These are phyloP conservation scores for Penicillium sclerotiorum DNA, from an alignment of 2,329 filamentous ascomycete genomes.

Conservation along the genomic window DNA sequence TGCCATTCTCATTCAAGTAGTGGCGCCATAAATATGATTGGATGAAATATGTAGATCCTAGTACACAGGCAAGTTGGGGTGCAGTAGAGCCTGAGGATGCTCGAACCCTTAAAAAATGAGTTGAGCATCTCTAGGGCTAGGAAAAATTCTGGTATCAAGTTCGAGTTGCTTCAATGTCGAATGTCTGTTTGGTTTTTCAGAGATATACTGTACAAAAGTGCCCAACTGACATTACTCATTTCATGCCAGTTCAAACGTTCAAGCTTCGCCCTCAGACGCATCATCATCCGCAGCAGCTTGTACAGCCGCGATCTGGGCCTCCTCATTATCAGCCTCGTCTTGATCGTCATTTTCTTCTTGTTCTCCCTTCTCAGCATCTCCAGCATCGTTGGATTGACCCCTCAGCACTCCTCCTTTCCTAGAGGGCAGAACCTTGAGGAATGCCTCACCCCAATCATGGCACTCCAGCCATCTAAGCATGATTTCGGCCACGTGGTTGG, in stretches of 20 bases:
- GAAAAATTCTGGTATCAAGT: no score
- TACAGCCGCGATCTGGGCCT: conserved; percentile 4
- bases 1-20: no score
- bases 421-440: conserved; percentile 84
- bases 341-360: conserved; percentile 30
- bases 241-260: no score
- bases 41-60: no score
- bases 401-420: conserved; percentile 79
- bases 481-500: conserved; percentile 96
- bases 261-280: background rate
- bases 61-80: no score
- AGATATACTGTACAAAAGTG: background rate
- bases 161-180: no score
- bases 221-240: no score
- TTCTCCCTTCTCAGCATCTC: conserved; percentile 12
- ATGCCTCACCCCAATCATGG: conserved; percentile 89
- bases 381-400: conserved; percentile 22
- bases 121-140: no score
- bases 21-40: no score
- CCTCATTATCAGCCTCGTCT: conserved; percentile 13
- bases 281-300: conserved; percentile 2
- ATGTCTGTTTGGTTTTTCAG: background rate
- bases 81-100: no score
- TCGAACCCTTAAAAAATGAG: no score
- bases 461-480: conserved; percentile 91